Conservation (phyloP, 352 stramenopile species). For the Phytophthora ohioensis region DNA sequence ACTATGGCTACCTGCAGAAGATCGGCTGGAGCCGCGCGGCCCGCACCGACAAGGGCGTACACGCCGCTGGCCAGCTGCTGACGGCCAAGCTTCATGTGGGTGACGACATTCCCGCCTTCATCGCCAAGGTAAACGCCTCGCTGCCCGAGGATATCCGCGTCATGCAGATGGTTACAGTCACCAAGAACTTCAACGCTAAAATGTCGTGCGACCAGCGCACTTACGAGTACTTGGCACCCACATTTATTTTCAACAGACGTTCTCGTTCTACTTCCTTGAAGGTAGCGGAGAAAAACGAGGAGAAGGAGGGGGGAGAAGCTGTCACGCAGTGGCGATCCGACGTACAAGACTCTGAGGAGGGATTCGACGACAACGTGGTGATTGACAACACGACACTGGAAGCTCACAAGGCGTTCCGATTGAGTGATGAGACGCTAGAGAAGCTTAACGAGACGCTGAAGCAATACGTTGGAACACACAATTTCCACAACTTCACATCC, state of each 20-base stretch:
- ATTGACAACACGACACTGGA: slow-evolving; percentile 72
- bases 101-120: slow-evolving; percentile 72
- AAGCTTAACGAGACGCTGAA: slow-evolving; percentile 64
- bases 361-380: slow-evolving; percentile 46
- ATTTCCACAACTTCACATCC: slow-evolving; percentile 98
- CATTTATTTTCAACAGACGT: slow-evolving; percentile 84
- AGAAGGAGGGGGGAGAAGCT: slow-evolving; percentile 4
- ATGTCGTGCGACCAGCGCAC: slow-evolving; percentile 89
- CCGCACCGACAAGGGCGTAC: slow-evolving; percentile 92
- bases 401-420: slow-evolving; percentile 77
- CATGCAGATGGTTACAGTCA: slow-evolving; percentile 85
- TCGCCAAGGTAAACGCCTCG: slow-evolving; percentile 72
- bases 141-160: slow-evolving; percentile 88
- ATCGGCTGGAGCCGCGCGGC: slow-evolving; percentile 91
- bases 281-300: slow-evolving; percentile 5
- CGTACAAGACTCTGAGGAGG: slow-evolving; percentile 55
- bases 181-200: slow-evolving; percentile 93
- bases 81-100: slow-evolving; percentile 88
- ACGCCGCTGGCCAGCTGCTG: slow-evolving; percentile 87
- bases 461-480: slow-evolving; percentile 90
- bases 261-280: slow-evolving; percentile 3
- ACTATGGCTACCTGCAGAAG: slow-evolving; percentile 93
- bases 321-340: slow-evolving; percentile 43
- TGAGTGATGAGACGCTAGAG: slow-evolving; percentile 61
- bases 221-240: slow-evolving; percentile 93